Conservation (phyloP, 2,329 filamentous ascomycete species). For the Colletotrichum simmondsii region DNA sequence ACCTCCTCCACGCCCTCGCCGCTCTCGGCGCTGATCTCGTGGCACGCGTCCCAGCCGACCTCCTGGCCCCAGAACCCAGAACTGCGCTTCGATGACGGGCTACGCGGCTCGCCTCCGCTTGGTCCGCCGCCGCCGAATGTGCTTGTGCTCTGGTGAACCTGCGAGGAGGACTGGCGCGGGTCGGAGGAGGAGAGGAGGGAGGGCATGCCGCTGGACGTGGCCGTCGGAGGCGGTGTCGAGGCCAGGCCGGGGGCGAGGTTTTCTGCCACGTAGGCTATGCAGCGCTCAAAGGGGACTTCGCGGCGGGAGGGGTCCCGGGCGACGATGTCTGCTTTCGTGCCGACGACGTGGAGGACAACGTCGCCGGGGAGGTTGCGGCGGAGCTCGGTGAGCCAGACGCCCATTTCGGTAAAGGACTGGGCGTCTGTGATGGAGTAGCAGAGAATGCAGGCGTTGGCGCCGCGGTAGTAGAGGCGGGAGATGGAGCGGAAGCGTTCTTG, state of each 20-base stretch:
- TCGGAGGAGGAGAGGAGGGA: constrained; percentile 38
- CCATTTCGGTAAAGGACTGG: constrained; percentile 90
- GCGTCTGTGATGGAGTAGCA: constrained; percentile 95
- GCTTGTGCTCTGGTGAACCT: constrained; percentile 28
- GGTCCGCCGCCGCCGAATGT: constrained; percentile 52
- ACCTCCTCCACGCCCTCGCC: constrained; percentile 98
- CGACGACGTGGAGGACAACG: constrained; percentile 92
- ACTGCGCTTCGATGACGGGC: constrained; percentile 72
- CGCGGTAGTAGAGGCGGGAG: constrained; percentile 94
- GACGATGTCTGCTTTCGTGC: constrained; percentile 92
- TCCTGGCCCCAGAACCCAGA: constrained; percentile 92
- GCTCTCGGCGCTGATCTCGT: constrained; percentile 94
- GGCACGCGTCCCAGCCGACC: constrained; percentile 95
- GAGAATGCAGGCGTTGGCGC: constrained; percentile 91
- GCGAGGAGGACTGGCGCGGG: constrained; percentile 30
- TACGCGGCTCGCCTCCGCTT: constrained; percentile 64
- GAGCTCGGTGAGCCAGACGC: constrained; percentile 87
- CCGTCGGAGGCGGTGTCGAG: constrained; percentile 75
- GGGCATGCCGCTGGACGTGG: constrained; percentile 52
- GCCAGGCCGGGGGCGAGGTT: constrained; percentile 80
- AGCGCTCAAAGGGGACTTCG: constrained; percentile 92
- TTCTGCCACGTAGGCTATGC: constrained; percentile 95
- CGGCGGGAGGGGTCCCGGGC: constrained; percentile 81
- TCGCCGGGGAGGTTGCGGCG: constrained; percentile 81
- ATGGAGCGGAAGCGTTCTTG: constrained; percentile 97